Percentiles rank a stretch among this genome's conserved stretches.
These are phyloP conservation scores for Fusarium tuaranense DNA, from an alignment of 2,329 filamentous ascomycete species.

Conservation along the genomic window DNA sequence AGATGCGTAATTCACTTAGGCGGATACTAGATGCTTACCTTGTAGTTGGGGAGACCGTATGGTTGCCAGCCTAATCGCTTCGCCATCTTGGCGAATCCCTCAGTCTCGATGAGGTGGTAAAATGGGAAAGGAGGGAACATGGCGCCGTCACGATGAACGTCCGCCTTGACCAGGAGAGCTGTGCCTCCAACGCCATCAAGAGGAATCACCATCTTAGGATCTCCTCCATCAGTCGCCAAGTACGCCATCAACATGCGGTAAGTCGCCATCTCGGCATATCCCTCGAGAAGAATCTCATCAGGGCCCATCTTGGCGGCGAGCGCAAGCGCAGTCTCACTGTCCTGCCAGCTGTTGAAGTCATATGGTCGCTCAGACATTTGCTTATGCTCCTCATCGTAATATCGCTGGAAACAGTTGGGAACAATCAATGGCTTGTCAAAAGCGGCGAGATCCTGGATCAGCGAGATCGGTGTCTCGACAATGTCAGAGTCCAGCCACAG, in stretches of 20 bases:
- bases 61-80: constrained; percentile 86
- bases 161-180: constrained; percentile 91
- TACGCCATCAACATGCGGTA: constrained; percentile 93
- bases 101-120: constrained; percentile 97
- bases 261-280: constrained; percentile 92
- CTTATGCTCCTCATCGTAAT: constrained; percentile 75
- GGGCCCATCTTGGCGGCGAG: constrained; percentile 84
- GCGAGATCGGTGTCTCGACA: constrained; percentile 82
- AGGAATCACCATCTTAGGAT: constrained; percentile 73
- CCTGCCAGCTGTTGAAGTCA: constrained; percentile 98
- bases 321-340: constrained; percentile 82
- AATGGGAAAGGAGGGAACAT: constrained; percentile 99
- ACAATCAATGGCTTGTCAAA: constrained; percentile 94
- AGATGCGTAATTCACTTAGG: neutral
- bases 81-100: constrained; percentile 98
- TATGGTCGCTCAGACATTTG: constrained; percentile 84
- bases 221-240: constrained; percentile 70
- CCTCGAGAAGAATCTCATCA: constrained; percentile 93
- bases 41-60: constrained; percentile 95
- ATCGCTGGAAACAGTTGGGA: constrained; percentile 95
- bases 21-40: constrained; percentile 67
- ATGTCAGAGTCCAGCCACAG: constrained; percentile 96
- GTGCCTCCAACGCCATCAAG: constrained; percentile 96
- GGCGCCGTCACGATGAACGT: constrained; percentile 95
- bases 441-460: constrained; percentile 91